Percentiles rank a stretch among this genome's conserved stretches.
phyloP scores from a whole-genome alignment of 768 basidiomycete species.

The Mycena galericulata region DNA sequence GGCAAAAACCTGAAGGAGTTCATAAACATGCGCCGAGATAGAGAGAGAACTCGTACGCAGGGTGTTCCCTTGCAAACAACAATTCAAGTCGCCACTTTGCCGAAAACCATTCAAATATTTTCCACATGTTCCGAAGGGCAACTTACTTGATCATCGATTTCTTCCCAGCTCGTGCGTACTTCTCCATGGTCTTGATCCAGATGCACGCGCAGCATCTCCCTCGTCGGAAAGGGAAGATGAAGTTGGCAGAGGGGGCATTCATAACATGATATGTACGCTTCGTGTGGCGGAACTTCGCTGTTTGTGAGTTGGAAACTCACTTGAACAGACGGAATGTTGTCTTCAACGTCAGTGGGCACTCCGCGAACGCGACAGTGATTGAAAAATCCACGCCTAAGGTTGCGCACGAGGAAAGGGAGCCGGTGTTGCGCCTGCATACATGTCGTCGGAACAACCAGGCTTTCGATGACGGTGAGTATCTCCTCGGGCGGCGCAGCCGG shows the following conservation, averaged over 20 bases:
- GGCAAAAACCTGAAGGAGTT: not conserved
- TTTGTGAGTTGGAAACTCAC: conserved; percentile 33
- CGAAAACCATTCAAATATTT: too few species aligned
- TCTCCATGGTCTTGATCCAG: conserved; percentile 61
- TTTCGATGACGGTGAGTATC: conserved; percentile 51
- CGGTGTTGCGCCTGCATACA: conserved; percentile 52
- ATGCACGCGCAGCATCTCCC: conserved; percentile 60
- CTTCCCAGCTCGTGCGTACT: conserved; percentile 54
- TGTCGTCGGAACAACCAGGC: conserved; percentile 43
- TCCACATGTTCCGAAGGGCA: too few species aligned
- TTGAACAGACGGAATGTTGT: not conserved
- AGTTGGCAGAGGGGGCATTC: conserved; percentile 68
- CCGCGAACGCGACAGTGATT: conserved; percentile 51
- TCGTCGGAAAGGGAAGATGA: conserved; percentile 55
- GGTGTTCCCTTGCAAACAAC: not conserved
- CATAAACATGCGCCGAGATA: not conserved
- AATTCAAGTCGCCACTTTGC: conserved; percentile 10
- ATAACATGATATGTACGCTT: conserved; percentile 36
- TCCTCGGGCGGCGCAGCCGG: conserved; percentile 46
- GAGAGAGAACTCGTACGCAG: not conserved
- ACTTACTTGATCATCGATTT: conserved; percentile 36
- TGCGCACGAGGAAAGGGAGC: conserved; percentile 70
- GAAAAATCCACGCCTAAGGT: conserved; percentile 62
- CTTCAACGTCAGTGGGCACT: conserved; percentile 44
- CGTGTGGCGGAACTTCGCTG: conserved; percentile 37